Percentiles rank a stretch among this genome's conserved stretches.
phyloP scores from a whole-genome alignment of 305 asterid species.

The Stenogyne calaminthoides region DNA sequence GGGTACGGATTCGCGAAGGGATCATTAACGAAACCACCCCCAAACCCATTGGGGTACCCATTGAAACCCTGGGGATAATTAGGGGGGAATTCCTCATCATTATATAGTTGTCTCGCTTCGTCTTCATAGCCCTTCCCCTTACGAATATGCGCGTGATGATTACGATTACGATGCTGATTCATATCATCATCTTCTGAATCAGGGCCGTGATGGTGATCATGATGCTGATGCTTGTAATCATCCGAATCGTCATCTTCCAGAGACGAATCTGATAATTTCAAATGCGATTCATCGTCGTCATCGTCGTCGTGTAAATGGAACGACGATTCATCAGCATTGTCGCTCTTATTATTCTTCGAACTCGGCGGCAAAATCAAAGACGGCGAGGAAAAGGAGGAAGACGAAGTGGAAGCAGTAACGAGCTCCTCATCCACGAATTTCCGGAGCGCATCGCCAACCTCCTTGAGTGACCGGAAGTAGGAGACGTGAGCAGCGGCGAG shows the following conservation, averaged over 20 bases:
- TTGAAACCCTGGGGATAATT: constrained; percentile 37
- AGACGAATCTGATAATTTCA: constrained; percentile 56
- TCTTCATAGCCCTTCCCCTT: constrained; percentile 34
- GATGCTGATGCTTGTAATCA: constrained; percentile 31
- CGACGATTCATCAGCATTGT: constrained; percentile 39
- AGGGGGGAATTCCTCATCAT: constrained; percentile 31
- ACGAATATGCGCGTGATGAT: constrained; percentile 17
- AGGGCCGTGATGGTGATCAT: constrained; percentile 35
- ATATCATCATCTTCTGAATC: constrained; percentile 35
- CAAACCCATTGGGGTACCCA: constrained; percentile 41
- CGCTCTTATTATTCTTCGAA: constrained; percentile 34
- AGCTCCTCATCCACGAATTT: constrained; percentile 89
- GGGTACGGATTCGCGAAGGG: constrained; percentile 35
- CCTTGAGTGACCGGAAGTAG: constrained; percentile 75
- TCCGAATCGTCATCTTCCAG: constrained; percentile 51
- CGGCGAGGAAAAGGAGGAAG: constrained; percentile 72
- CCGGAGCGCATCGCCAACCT: constrained; percentile 82
- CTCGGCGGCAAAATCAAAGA: constrained; percentile 61
- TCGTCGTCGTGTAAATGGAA: constrained; percentile 39
- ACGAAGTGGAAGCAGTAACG: constrained; percentile 48
- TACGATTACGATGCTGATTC: constrained; percentile 25
- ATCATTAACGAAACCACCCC: constrained; percentile 43
- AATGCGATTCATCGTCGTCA: constrained; percentile 55
- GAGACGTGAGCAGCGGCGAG: constrained; percentile 88
- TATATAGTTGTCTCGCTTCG: constrained; percentile 20